Evolutionary conservation across 2,329 filamentous ascomycete genomes (phyloP).

Genomic region (Fusarium verticillioides): DNA sequence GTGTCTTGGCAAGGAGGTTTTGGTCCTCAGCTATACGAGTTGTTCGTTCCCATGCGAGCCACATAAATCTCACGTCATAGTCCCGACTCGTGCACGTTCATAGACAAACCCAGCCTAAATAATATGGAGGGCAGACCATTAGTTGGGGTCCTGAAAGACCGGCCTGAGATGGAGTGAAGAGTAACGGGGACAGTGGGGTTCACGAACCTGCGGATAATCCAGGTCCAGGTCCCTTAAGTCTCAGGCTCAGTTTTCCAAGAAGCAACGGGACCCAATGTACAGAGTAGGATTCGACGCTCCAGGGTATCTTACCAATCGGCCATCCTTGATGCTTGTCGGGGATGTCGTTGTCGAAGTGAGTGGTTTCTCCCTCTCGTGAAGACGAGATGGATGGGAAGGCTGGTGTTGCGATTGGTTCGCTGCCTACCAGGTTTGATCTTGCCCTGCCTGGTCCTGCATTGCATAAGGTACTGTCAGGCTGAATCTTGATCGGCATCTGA

Average conservation of each 20-base stretch:
- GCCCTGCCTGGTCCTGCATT: conserved; percentile 12
- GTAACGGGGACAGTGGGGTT: conserved; percentile 25
- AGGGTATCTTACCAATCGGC: neutral
- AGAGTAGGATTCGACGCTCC: neutral
- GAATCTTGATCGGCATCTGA: conserved; percentile 31
- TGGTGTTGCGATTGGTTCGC: conserved; percentile 30
- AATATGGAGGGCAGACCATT: conserved; percentile 6
- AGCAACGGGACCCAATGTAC: neutral
- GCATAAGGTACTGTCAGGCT: neutral
- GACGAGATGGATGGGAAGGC: conserved; percentile 16
- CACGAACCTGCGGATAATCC: neutral
- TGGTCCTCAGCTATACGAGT: neutral
- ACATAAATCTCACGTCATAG: neutral
- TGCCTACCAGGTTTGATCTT: neutral
- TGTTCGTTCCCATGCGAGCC: neutral
- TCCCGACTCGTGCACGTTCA: neutral
- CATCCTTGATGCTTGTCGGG: conserved; percentile 12
- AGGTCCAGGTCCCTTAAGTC: neutral
- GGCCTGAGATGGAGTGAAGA: conserved; percentile 9
- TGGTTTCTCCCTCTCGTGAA: conserved; percentile 1
- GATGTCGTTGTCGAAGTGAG: conserved; percentile 14
- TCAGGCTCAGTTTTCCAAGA: conserved; percentile 13
- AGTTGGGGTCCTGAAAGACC: conserved; percentile 2
- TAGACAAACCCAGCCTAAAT: neutral
- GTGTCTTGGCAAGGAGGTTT: neutral